phyloP scores from a whole-genome alignment of 768 basidiomycete genomes.

The Hysterangium stoloniferum region DNA sequence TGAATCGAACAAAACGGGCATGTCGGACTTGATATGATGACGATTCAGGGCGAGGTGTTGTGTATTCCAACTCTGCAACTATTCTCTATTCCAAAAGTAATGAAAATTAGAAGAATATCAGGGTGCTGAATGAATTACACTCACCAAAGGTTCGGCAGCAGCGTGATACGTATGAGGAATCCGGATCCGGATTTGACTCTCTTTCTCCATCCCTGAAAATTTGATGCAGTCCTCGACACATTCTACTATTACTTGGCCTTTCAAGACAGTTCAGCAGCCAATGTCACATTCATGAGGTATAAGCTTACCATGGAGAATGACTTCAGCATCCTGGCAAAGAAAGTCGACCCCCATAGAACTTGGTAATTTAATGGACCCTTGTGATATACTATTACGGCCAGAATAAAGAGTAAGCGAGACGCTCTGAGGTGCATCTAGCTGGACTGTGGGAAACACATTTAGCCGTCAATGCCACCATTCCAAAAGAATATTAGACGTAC shows the following conservation, averaged over 20 bases:
- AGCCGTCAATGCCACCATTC: neutral
- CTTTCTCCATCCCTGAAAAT: conserved; percentile 34
- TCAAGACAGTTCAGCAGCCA: too few species aligned
- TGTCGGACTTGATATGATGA: conserved; percentile 48
- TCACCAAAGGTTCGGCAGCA: conserved; percentile 51
- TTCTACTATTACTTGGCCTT: too few species aligned
- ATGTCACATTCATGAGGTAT: too few species aligned
- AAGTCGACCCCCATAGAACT: conserved; percentile 38
- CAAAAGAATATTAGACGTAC: conserved; percentile 15
- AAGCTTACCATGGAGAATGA: conserved; percentile 5
- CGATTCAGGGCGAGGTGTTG: conserved; percentile 29
- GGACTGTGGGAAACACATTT: conserved; percentile 35
- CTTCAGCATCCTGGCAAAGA: conserved; percentile 8
- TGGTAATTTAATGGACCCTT: conserved; percentile 45
- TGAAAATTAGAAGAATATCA: neutral
- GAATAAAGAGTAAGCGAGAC: conserved; percentile 53
- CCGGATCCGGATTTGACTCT: conserved; percentile 39
- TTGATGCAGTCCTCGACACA: conserved; percentile 9
- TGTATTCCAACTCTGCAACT: conserved; percentile 59
- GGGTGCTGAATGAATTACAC: conserved; percentile 17
- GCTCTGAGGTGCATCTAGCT: conserved; percentile 50
- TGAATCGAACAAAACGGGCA: conserved; percentile 43
- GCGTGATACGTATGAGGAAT: conserved; percentile 65
- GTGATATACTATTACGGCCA: conserved; percentile 58
- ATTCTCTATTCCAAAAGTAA: conserved; percentile 46